Percentiles rank a stretch among this genome's conserved stretches.
Evolutionary conservation across 1,284 basidiomycete genomes (phyloP).

Genomic region (Fomitopsis pinicola): DNA sequence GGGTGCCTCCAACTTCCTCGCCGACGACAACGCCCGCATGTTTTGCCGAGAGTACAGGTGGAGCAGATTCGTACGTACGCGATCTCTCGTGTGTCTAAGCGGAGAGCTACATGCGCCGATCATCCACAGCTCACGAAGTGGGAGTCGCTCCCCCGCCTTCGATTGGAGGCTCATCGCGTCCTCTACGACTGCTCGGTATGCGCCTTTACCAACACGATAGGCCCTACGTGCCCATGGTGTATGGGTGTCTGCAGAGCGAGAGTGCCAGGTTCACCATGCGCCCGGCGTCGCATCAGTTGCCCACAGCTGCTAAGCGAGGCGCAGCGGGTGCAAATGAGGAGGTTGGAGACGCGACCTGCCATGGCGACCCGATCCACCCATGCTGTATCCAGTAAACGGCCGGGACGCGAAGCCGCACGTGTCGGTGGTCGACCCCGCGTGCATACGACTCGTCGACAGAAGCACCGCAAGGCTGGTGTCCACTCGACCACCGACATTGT

Average conservation of each 20-base stretch:
- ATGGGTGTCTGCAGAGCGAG: conserved; percentile 40
- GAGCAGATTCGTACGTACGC: conserved; percentile 17
- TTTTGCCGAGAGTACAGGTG: conserved; percentile 19
- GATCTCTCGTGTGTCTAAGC: conserved; percentile 32
- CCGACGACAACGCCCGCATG: conserved; percentile 11
- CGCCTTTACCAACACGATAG: conserved; percentile 45
- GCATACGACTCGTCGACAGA: conserved; percentile 14
- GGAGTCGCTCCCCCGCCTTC: conserved; percentile 48
- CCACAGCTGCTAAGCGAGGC: conserved; percentile 29
- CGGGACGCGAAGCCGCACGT: background rate
- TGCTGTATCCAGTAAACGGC: background rate
- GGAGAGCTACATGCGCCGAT: conserved; percentile 24
- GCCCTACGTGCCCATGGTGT: conserved; percentile 57
- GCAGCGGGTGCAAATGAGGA: conserved; percentile 26
- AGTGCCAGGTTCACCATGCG: conserved; percentile 12
- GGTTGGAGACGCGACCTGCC: conserved; percentile 14
- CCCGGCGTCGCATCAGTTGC: conserved; percentile 31
- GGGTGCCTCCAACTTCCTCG: background rate
- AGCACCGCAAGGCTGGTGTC: conserved; percentile 21
- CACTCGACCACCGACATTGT: conserved; percentile 26
- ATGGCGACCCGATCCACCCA: background rate
- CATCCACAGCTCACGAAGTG: conserved; percentile 22
- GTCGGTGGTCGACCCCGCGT: conserved; percentile 1
- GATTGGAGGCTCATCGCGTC: conserved; percentile 40
- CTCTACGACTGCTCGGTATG: conserved; percentile 48